Conservation (phyloP, 805 yeast species). For the Metschnikowia sp. region DNA sequence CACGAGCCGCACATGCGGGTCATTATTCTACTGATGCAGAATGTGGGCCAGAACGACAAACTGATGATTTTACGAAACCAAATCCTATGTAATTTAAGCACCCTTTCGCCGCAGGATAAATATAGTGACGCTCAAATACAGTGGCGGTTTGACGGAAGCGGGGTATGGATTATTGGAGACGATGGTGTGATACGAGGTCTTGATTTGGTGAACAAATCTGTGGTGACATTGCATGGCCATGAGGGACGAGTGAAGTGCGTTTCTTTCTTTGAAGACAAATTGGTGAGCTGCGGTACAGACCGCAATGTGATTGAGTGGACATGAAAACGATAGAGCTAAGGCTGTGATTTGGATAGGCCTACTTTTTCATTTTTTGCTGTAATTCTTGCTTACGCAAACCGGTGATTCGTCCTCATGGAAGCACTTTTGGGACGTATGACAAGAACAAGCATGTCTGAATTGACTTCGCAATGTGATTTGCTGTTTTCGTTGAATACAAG, state of each 20-base stretch:
- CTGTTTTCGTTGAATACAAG: too few species aligned
- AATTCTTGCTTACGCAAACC: too few species aligned
- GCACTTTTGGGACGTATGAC: too few species aligned
- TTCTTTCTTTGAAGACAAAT: conserved; percentile 29
- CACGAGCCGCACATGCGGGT: conserved; percentile 76
- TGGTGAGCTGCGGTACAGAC: conserved; percentile 51
- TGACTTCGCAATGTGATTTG: too few species aligned
- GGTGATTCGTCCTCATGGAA: too few species aligned
- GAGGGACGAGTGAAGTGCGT: conserved; percentile 49
- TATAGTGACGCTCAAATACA: conserved; percentile 49
- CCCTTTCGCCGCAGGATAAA: conserved; percentile 67
- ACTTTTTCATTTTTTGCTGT: background rate
- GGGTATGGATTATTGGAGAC: conserved; percentile 67
- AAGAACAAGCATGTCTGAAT: too few species aligned
- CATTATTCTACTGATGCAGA: conserved; percentile 50
- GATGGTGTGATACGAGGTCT: conserved; percentile 65
- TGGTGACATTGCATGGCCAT: conserved; percentile 34
- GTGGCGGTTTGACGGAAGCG: conserved; percentile 44
- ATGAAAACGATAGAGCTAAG: background rate
- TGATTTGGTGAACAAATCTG: conserved; percentile 41
- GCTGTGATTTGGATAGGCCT: background rate
- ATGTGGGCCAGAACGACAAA: conserved; percentile 3
- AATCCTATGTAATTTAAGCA: conserved; percentile 31
- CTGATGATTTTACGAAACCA: conserved; percentile 19
- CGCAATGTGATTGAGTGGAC: conserved; percentile 12